A percentile compares a stretch with the other conserved stretches of the same genome.
Evolutionary conservation across 2,329 filamentous ascomycete species (phyloP).

Genomic region (Verticillium tricorpus): DNA sequence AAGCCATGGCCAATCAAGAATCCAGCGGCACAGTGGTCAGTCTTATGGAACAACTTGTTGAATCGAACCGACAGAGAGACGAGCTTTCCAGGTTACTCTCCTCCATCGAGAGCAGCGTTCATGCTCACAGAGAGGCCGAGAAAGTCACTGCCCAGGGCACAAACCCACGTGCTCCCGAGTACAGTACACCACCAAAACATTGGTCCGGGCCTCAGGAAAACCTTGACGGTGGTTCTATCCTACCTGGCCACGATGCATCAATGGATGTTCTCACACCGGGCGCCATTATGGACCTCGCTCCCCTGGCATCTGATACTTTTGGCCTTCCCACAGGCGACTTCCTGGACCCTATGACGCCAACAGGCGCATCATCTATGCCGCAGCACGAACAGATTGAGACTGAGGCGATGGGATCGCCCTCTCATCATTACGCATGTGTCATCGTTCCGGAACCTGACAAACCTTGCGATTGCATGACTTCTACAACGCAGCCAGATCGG

Average conservation of each 20-base stretch:
- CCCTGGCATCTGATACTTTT: background rate
- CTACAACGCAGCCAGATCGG: background rate
- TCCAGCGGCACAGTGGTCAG: conserved; percentile 14
- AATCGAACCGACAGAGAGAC: conserved; percentile 18
- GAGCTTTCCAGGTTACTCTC: background rate
- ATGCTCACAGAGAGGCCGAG: conserved; percentile 2
- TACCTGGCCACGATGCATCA: background rate
- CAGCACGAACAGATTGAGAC: background rate
- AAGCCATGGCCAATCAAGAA: conserved; percentile 15
- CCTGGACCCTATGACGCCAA: background rate
- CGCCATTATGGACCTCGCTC: background rate
- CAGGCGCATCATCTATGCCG: background rate
- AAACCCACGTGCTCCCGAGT: background rate
- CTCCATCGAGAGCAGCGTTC: conserved; percentile 2
- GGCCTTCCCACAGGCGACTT: background rate
- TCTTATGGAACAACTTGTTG: conserved; percentile 16
- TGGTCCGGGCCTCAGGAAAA: background rate
- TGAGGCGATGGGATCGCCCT: background rate
- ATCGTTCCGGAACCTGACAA: conserved; percentile 6
- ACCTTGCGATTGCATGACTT: background rate
- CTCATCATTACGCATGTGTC: background rate
- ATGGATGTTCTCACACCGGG: background rate
- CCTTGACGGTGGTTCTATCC: background rate
- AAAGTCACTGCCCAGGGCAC: background rate
- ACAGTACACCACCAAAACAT: background rate